Evolutionary conservation across 192 early-diverging fungal species (phyloP), one percentile per base, ranked within the genome.

Genomic region (Umbelopsis sp.): DNA sequence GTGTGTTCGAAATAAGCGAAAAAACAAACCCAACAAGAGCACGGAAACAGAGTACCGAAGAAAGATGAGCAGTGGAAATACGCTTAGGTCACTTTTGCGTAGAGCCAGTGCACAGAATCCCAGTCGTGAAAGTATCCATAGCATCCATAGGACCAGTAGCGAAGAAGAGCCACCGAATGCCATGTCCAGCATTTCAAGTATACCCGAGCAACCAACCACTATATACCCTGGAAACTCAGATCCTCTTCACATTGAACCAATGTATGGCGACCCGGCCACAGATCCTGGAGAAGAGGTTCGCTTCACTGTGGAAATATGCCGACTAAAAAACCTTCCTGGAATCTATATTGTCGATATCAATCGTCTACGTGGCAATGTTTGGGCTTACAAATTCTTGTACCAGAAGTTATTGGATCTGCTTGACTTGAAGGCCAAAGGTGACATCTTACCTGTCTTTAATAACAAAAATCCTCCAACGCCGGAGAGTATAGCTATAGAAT

Each of bases 221-320:
- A 61, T 61, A 61, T 61, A 61, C 55, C 55, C 55, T 35, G 33
- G 27, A 18, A 25, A 25, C 16, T 30, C 53, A 58, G 25, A 27
- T 46, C 52, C 15, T 8, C 45, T 21, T n/a, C 37, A 49, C 46
- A 45, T 73, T 44, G 72, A 73, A 44, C 75, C 78, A 22, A 46
- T 80, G 1, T 81, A 81, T 55, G 80, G 76, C 8, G 80, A 81
- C 51, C 65, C 67, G 0, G 46, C 68, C 8, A 25, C 72, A 4
- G 80, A 81, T 50, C 46, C 71, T 37, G 85, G 86, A 51, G 91
- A 88, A 37, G 92, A 94, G 81, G 80, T 95, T 46, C 88, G 86
- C 30, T 85, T 94, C 77, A 79, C 85, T 2, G 85, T 95, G 37
- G 91, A 93, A 81, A 79, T 95, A 13, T 91, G 91, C 80, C 84